These are phyloP conservation scores for Colletotrichum lindemuthianum DNA, from an alignment of 2,329 filamentous ascomycete genomes.

Conservation along the genomic window DNA sequence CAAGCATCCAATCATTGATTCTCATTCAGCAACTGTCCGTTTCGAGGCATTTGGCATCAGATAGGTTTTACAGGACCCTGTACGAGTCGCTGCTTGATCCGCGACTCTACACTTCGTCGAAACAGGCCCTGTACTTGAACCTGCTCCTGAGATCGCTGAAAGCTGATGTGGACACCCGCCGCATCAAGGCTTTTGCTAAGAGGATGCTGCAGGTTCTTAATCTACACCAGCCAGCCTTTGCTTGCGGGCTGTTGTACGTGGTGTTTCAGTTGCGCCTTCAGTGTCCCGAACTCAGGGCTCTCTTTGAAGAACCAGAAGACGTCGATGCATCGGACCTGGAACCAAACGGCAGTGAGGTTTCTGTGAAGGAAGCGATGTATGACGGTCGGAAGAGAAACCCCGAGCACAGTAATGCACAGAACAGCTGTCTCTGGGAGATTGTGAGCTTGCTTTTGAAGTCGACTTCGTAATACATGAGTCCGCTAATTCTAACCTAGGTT, in stretches of 20 bases:
- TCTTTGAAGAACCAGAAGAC: slow-evolving; percentile 84
- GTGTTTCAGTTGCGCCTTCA: slow-evolving; percentile 81
- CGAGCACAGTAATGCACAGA: slow-evolving; percentile 91
- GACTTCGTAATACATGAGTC: not conserved
- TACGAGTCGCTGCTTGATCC: slow-evolving; percentile 96
- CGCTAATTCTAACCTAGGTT: slow-evolving; percentile 44
- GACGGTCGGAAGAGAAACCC: slow-evolving; percentile 93
- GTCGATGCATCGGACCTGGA: slow-evolving; percentile 62
- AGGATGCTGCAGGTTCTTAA: slow-evolving; percentile 87
- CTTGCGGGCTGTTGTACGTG: slow-evolving; percentile 92
- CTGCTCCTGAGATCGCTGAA: slow-evolving; percentile 89
- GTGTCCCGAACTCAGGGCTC: slow-evolving; percentile 81
- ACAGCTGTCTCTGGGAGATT: slow-evolving; percentile 93
- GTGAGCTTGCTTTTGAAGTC: slow-evolving; percentile 55
- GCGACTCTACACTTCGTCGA: slow-evolving; percentile 87
- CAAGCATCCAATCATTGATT: slow-evolving; percentile 93
- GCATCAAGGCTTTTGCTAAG: slow-evolving; percentile 96
- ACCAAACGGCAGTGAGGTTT: slow-evolving; percentile 38
- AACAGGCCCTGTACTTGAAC: slow-evolving; percentile 95
- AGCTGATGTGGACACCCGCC: slow-evolving; percentile 86
- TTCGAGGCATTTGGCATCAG: slow-evolving; percentile 81
- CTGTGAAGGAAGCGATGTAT: slow-evolving; percentile 59
- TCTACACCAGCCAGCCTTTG: slow-evolving; percentile 91
- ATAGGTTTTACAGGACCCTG: slow-evolving; percentile 93
- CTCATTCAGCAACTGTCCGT: slow-evolving; percentile 92